phyloP scores from a whole-genome alignment of 2,329 filamentous ascomycete species.

The Chaetomiaceae sp. region DNA sequence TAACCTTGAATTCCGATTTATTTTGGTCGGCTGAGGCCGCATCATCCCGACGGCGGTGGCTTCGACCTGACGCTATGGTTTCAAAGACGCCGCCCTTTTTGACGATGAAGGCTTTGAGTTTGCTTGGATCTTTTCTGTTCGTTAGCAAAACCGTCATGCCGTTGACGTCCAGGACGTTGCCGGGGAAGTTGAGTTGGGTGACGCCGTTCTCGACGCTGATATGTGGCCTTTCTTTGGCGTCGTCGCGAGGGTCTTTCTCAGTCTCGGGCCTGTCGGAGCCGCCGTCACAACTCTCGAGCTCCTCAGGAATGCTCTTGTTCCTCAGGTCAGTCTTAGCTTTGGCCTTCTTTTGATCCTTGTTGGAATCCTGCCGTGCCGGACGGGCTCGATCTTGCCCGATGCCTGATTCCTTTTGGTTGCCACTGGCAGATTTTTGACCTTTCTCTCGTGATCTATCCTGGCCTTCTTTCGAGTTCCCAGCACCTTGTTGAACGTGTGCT shows the following conservation, averaged over 20 bases:
- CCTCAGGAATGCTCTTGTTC: background rate
- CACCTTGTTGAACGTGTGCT: too few species aligned
- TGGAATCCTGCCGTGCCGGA: too few species aligned
- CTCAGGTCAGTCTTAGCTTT: background rate
- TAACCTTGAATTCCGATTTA: background rate
- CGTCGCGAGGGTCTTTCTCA: too few species aligned
- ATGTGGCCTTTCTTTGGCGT: background rate
- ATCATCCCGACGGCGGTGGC: background rate
- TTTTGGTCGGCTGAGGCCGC: too few species aligned
- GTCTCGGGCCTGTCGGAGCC: background rate
- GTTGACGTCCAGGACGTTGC: background rate
- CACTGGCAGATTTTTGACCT: too few species aligned
- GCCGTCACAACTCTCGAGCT: background rate
- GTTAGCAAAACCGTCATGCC: background rate
- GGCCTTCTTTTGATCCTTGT: background rate
- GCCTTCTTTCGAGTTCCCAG: too few species aligned
- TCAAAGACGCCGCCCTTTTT: background rate
- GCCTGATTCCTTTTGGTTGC: too few species aligned
- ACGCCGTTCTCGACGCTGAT: background rate
- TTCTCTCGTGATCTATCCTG: too few species aligned
- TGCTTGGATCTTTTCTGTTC: background rate
- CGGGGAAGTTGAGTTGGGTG: background rate
- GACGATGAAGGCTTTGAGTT: background rate
- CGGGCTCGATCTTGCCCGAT: too few species aligned
- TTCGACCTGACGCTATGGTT: background rate